phyloP scores from a whole-genome alignment of 768 basidiomycete species.

The Kwoniella europaea region DNA sequence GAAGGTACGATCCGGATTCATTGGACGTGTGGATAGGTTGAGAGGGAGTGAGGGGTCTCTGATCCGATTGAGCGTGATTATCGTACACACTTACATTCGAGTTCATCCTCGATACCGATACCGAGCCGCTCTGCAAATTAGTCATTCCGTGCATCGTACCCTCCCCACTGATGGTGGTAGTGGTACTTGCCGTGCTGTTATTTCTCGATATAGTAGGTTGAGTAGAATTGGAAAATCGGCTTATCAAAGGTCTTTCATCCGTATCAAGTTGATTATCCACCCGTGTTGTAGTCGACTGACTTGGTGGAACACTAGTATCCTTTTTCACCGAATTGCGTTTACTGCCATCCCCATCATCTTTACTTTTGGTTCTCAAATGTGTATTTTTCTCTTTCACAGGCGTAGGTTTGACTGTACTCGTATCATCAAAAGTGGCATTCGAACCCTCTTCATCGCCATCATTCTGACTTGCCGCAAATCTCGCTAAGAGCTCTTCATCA shows the following conservation, averaged over 20 bases:
- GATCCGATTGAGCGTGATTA: background rate
- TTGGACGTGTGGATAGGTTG: background rate
- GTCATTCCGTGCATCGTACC: background rate
- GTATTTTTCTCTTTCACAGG: background rate
- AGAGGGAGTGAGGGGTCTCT: background rate
- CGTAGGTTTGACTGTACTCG: conserved; percentile 2
- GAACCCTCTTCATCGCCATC: background rate
- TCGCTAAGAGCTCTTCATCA: conserved; percentile 27
- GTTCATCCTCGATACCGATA: background rate
- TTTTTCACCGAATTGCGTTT: too few relatives aligned
- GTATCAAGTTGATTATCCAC: background rate
- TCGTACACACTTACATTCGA: background rate
- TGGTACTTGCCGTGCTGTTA: background rate
- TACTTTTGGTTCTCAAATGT: background rate
- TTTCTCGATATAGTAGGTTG: background rate
- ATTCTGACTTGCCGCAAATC: conserved; percentile 12
- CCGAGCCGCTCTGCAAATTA: background rate
- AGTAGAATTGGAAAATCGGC: background rate
- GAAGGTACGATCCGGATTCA: background rate
- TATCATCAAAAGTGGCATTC: background rate
- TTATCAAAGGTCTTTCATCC: background rate
- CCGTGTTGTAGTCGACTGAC: background rate
- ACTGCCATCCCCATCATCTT: background rate
- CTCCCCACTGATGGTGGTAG: background rate
- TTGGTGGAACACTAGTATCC: too few relatives aligned